Conservation (phyloP, 2,329 filamentous ascomycete species). For the Helminthosporium solani region DNA sequence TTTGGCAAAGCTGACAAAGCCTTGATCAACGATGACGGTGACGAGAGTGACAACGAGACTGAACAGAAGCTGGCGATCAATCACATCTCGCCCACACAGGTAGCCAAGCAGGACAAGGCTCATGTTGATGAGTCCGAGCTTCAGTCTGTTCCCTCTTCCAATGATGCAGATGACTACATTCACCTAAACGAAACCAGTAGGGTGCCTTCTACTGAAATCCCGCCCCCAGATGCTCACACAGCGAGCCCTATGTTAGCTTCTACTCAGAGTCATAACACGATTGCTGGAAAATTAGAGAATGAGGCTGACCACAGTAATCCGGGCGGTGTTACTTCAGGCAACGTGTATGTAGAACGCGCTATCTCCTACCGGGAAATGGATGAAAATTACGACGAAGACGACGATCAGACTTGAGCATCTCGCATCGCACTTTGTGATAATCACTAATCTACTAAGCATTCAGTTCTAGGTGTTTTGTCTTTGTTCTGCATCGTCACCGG, state of each 20-base stretch:
- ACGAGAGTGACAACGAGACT: conserved; percentile 1
- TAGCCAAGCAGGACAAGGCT: background rate
- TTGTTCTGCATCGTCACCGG: too few relatives aligned
- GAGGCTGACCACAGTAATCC: background rate
- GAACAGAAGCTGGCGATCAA: background rate
- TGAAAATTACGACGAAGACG: background rate
- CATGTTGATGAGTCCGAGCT: background rate
- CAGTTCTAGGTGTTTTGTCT: too few relatives aligned
- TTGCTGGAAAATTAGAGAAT: background rate
- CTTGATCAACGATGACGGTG: background rate
- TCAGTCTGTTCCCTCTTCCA: background rate
- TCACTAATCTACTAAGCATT: too few relatives aligned
- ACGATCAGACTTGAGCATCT: background rate
- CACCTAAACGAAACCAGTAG: conserved; percentile 5
- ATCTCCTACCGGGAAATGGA: background rate
- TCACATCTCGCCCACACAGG: background rate
- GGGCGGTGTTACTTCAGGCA: background rate
- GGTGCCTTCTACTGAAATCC: too few relatives aligned
- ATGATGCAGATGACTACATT: conserved; percentile 5
- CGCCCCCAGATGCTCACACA: background rate
- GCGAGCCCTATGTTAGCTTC: background rate
- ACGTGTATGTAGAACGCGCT: background rate
- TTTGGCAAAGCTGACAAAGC: background rate
- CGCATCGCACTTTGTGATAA: too few relatives aligned
- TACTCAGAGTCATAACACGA: too few relatives aligned